Conservation (phyloP, 2,329 filamentous ascomycete genomes). For the Metarhizium brunneum region DNA sequence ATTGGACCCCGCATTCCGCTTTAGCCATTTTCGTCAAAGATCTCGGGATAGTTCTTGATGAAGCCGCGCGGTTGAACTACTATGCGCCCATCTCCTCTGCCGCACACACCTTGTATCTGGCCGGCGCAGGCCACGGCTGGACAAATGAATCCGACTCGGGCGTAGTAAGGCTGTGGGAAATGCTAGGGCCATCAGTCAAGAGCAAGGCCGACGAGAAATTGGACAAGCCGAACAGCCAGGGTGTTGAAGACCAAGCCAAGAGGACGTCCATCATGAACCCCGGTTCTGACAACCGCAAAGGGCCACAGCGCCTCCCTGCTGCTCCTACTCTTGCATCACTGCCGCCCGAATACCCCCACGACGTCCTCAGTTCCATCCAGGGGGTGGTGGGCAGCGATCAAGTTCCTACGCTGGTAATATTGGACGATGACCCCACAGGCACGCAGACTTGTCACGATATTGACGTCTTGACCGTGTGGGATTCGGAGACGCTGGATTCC, state of each 20-base stretch:
- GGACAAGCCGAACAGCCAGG: no score
- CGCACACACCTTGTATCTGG: conserved; percentile 15
- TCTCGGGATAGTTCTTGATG: conserved; percentile 18
- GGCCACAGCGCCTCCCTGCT: conserved; percentile 9
- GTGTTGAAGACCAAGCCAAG: no score
- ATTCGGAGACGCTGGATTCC: conserved; percentile 29
- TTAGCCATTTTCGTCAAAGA: conserved; percentile 15
- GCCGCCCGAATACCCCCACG: conserved; percentile 12
- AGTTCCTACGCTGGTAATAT: conserved; percentile 27
- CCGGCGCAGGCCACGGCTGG: conserved; percentile 21
- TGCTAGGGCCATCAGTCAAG: conserved; percentile 11
- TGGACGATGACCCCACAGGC: conserved; percentile 49
- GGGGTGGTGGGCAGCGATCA: conserved; percentile 10
- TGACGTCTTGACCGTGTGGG: conserved; percentile 44
- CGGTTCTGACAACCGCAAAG: background rate
- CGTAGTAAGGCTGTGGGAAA: conserved; percentile 29
- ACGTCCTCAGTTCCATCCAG: conserved; percentile 13
- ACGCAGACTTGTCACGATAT: conserved; percentile 52
- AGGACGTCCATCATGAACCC: no score
- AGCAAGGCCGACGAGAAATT: background rate
- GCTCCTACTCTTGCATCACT: conserved; percentile 13
- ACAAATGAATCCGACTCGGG: conserved; percentile 24
- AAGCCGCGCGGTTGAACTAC: conserved; percentile 11
- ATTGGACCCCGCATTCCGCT: conserved; percentile 25
- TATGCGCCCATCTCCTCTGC: no score